Percentiles rank a stretch among this genome's conserved stretches.
These are phyloP conservation scores for Venturia carpophila DNA, from an alignment of 2,329 filamentous ascomycete species.

Conservation along the genomic window DNA sequence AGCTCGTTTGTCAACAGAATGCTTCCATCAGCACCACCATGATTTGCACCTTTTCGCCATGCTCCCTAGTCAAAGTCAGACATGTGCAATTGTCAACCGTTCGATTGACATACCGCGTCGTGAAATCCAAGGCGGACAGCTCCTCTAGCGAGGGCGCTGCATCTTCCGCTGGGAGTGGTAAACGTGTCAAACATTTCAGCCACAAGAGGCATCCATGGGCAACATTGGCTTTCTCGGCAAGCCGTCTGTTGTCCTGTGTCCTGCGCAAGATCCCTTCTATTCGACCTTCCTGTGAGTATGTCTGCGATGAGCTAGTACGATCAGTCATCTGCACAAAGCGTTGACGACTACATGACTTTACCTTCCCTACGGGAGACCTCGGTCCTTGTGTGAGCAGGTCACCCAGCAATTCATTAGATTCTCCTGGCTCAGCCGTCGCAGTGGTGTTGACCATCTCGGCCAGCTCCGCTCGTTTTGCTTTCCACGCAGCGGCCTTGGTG, in stretches of 20 bases:
- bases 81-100: no score
- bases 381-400: slow-evolving; percentile 29
- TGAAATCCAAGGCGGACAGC: slow-evolving; percentile 31
- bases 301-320: slow-evolving; percentile 25
- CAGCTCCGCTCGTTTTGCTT: not conserved
- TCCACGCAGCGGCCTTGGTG: not conserved
- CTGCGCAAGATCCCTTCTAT: slow-evolving; percentile 20
- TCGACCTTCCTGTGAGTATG: slow-evolving; percentile 25
- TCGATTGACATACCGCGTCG: slow-evolving; percentile 23
- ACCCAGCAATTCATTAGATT: slow-evolving; percentile 29
- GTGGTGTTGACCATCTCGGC: not conserved
- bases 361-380: slow-evolving; percentile 20
- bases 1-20: slow-evolving; percentile 27
- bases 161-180: slow-evolving; percentile 25
- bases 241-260: slow-evolving; percentile 22
- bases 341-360: not conserved
- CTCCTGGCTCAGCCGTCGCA: slow-evolving; percentile 21
- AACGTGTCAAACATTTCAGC: slow-evolving; percentile 27
- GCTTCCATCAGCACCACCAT: slow-evolving; percentile 29
- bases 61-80: slow-evolving; percentile 21
- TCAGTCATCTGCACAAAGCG: not conserved
- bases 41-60: slow-evolving; percentile 26
- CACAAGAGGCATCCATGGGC: slow-evolving; percentile 30
- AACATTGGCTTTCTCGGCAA: slow-evolving; percentile 30
- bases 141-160: slow-evolving; percentile 30